Evolutionary conservation across 495 filamentous ascomycete genomes (phyloP), one percentile per base, ranked within the genome.

Genomic region (Penicillium robsamsonii): DNA sequence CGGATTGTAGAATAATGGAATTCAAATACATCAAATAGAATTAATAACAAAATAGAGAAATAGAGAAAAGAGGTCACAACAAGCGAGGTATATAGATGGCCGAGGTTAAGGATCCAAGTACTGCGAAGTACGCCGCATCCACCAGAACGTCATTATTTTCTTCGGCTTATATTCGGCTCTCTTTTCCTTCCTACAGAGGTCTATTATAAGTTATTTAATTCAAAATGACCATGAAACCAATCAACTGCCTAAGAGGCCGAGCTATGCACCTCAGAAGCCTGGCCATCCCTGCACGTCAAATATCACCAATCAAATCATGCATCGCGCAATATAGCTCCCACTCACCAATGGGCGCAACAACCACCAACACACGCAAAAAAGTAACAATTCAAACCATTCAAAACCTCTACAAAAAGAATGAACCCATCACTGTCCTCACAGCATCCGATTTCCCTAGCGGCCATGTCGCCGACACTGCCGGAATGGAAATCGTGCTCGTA

Each of bases 361-460:
- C 82, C 13, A 13, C 42, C 43, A 79, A 75, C 40, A 72, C 80
- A 0, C 77, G 91, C 50, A 96, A 94, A 71, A 92, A 93, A 66
- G 83, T 96, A 50, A 97, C 92, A 15, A 73, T 96, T 59, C 82
- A 84, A 61, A 89, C 84, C 31, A 75, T 97, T 37, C 86, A 82
- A 46, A 79, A 77, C 18, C 79, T 97, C 61, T 86, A 96, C 72
- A 84, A 80, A 62, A 89, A 86, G 62, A 81, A 85, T 38, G 91
- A 96, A 61, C 93, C 94, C 50, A 99, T 99, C 67, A 85, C 89
- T 47, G 88, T 97, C 85, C 84, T 97, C 59, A 99, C 95, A 1
- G 95, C 95, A 17, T 90, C 97, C 70, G 95, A 99, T 69, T 99
- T 97, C 64, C 95, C 95, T 5, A 91, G 85, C 61, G 92, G 87